Conservation (phyloP, 1,139 yeast species). For the Pichia sp. region DNA sequence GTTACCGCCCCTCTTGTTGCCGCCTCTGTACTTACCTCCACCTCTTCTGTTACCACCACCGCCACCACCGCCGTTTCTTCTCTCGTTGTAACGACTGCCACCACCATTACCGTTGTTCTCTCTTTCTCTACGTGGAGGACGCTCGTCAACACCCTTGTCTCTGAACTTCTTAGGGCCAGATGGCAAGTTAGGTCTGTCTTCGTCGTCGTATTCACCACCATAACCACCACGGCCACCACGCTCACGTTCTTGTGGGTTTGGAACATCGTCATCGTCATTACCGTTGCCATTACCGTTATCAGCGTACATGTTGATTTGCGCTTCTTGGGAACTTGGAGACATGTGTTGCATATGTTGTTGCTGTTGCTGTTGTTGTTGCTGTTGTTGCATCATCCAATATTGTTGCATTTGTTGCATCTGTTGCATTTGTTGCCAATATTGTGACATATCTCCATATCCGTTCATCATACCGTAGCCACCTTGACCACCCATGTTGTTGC, state of each 20-base stretch:
- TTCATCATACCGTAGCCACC: slow-evolving; percentile 15
- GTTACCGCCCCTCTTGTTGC: slow-evolving; percentile 31
- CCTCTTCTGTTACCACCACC: slow-evolving; percentile 33
- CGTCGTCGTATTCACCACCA: background rate
- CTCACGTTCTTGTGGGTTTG: slow-evolving; percentile 32
- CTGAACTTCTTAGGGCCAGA: slow-evolving; percentile 33
- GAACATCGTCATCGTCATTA: slow-evolving; percentile 33
- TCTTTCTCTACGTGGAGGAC: slow-evolving; percentile 14
- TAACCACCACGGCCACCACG: slow-evolving; percentile 16
- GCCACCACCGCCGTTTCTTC: slow-evolving; percentile 29
- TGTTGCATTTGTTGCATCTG: slow-evolving; percentile 49
- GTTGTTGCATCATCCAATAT: slow-evolving; percentile 27
- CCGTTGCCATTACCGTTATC: slow-evolving; percentile 20
- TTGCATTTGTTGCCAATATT: slow-evolving; percentile 65
- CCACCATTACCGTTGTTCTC: slow-evolving; percentile 14
- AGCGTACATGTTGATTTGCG: slow-evolving; percentile 19
- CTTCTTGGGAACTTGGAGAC: slow-evolving; percentile 20
- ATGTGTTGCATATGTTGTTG: slow-evolving; percentile 22
- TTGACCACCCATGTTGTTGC: background rate
- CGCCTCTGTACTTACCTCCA: slow-evolving; percentile 26
- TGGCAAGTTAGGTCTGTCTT: slow-evolving; percentile 26
- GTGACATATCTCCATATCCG: slow-evolving; percentile 55
- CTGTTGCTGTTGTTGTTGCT: slow-evolving; percentile 29
- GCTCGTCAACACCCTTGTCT: slow-evolving; percentile 22
- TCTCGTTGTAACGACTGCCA: slow-evolving; percentile 27